Base-by-base conservation (phyloP, 1,284 basidiomycete species). In the Flammula alnicola region DNA sequence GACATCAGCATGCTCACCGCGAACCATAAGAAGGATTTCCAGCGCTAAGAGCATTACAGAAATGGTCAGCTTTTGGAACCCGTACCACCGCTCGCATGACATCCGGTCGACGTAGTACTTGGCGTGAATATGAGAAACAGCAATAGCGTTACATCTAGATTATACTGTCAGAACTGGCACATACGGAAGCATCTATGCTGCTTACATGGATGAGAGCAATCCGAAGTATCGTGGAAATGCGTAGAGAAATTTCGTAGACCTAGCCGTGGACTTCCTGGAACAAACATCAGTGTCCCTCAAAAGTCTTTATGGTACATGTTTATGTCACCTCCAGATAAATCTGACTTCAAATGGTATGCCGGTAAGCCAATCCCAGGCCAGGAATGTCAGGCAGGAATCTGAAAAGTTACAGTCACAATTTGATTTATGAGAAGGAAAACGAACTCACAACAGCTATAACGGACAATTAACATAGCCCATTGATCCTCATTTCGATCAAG, bases 201-300 rank as follows among this genome's bases (percentile, higher is more conserved):
- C 44, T 25, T 19, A 46, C 44, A 37, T 46, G 11, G 33, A 46
- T 22, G 36, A 17, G 26, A 35, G 17, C 2, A 46, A 14, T 2
- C 44, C 44, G 7, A 46, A 35, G n/a, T 46, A 46, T 22, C 44
- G 44, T 9, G 44, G 44, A 8, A 12, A 33, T 17, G 22, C 22
- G 36, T 46, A 46, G 7, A 46, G 9, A 1, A 46, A 26, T 14
- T 26, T 16, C 5, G 36, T 29, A 14, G 14, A 20, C 5, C 25
- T 20, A 9, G 27, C 9, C 8, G 44, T 46, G 12, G 33, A 26
- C 16, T 39, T 46, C 14, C 35, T 39, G 33, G n/a, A n/a, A n/a
- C n/a, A n/a, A n/a, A n/a, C n/a, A n/a, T n/a, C n/a, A n/a, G n/a
- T n/a, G n/a, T n/a, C n/a, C n/a, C n/a, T n/a, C n/a, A n/a, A 1